Percentiles rank a stretch among this genome's conserved stretches.
phyloP scores from a whole-genome alignment of 306 rosid species.

The Acacia confusa region DNA sequence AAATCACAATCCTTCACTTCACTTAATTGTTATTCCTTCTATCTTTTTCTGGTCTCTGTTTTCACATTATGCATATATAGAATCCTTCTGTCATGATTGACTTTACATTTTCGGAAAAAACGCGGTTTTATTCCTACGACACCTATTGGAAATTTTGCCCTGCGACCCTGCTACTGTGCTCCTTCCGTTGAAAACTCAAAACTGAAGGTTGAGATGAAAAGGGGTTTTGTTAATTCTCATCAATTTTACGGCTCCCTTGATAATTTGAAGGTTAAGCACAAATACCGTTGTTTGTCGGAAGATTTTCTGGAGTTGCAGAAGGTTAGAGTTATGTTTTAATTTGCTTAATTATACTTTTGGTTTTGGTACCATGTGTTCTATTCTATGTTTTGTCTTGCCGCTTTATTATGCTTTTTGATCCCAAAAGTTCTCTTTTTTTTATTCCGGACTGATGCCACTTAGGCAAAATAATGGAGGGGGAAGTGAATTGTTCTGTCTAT shows the following conservation, averaged over 20 bases:
- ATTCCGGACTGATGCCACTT: neutral
- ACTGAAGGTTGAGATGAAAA: constrained; percentile 41
- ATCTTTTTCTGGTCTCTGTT: constrained; percentile 18
- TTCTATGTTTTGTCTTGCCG: neutral
- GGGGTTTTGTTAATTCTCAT: constrained; percentile 29
- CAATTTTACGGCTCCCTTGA: constrained; percentile 24
- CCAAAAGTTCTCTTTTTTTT: neutral
- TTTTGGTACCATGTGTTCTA: neutral
- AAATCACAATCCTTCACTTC: constrained; percentile 19
- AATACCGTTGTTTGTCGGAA: constrained; percentile 37
- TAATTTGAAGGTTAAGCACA: constrained; percentile 15
- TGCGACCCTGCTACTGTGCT: neutral
- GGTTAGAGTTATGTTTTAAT: constrained; percentile 33
- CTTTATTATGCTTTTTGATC: neutral
- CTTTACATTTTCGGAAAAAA: neutral
- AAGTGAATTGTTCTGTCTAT: neutral
- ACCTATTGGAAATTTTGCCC: neutral
- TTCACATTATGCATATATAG: neutral
- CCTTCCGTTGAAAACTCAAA: neutral
- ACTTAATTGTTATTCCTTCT: constrained; percentile 38
- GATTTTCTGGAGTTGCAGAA: constrained; percentile 54
- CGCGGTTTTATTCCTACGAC: neutral
- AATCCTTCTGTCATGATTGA: neutral
- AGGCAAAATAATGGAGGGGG: neutral
- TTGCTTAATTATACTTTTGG: neutral